Conservation (phyloP, 2,329 filamentous ascomycete genomes). For the Aspergillus fructus region DNA sequence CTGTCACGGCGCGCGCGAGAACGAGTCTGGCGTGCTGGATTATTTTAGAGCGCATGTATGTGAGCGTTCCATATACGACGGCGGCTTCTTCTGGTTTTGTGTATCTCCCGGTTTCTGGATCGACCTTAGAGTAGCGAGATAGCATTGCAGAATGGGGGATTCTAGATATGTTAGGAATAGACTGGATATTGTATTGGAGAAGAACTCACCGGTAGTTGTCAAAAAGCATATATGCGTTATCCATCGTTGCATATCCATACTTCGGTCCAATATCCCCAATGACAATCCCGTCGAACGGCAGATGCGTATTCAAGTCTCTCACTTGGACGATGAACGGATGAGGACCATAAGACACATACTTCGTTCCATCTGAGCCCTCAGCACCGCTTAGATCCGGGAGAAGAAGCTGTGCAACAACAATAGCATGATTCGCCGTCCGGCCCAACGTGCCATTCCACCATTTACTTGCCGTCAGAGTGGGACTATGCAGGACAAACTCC, state of each 20-base stretch:
- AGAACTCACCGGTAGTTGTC: slow-evolving; percentile 38
- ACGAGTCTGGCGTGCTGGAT: slow-evolving; percentile 51
- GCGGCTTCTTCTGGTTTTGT: slow-evolving; percentile 43
- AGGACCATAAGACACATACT: slow-evolving; percentile 49
- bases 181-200: too few species aligned
- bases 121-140: slow-evolving; percentile 49
- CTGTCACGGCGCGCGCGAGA: slow-evolving; percentile 53
- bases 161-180: background rate
- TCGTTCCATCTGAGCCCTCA: background rate
- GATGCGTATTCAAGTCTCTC: slow-evolving; percentile 25
- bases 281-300: slow-evolving; percentile 48
- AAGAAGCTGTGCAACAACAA: slow-evolving; percentile 55
- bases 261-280: slow-evolving; percentile 59
- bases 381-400: background rate
- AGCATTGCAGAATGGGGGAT: slow-evolving; percentile 52
- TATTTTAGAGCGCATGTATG: slow-evolving; percentile 46
- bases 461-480: slow-evolving; percentile 53
- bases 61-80: slow-evolving; percentile 52
- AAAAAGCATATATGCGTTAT: slow-evolving; percentile 57
- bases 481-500: slow-evolving; percentile 53
- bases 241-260: slow-evolving; percentile 54
- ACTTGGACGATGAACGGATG: slow-evolving; percentile 56
- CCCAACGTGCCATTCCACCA: slow-evolving; percentile 58
- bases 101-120: slow-evolving; percentile 47
- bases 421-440: slow-evolving; percentile 55